Conservation (phyloP, 306 rosid genomes). For the Pterocarpus macrocarpus region DNA sequence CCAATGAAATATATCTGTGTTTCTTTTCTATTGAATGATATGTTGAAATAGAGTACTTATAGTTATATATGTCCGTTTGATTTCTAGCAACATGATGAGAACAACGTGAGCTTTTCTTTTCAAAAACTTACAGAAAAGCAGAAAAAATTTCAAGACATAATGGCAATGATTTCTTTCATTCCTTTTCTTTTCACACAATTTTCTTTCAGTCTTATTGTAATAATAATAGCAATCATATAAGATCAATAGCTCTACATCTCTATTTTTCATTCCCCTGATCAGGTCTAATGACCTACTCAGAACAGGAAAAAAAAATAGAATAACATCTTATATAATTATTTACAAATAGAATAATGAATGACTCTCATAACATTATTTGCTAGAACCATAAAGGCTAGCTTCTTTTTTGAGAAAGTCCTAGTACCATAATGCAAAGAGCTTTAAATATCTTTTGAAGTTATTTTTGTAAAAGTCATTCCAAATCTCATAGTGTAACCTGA, state of each 20-base stretch:
- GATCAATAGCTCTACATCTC: not conserved
- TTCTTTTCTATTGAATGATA: no score
- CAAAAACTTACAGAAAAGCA: no score
- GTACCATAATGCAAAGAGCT: constrained; percentile 65
- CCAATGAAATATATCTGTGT: no score
- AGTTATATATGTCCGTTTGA: no score
- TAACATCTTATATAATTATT: not conserved
- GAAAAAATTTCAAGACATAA: no score
- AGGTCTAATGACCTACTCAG: not conserved
- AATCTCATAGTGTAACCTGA: constrained; percentile 56
- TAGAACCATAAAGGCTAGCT: constrained; percentile 4
- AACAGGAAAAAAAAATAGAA: not conserved
- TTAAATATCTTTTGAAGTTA: constrained; percentile 54
- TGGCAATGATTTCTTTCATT: not conserved
- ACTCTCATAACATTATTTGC: not conserved
- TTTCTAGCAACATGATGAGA: no score
- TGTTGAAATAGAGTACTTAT: no score
- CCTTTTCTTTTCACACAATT: no score
- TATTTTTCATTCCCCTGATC: not conserved
- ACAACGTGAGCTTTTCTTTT: no score
- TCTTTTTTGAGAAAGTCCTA: constrained; percentile 52
- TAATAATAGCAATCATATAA: not conserved
- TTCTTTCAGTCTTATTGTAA: not conserved
- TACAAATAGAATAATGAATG: not conserved
- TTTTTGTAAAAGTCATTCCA: constrained; percentile 62